phyloP scores from a whole-genome alignment of 2,329 filamentous ascomycete genomes.

The Decorospora gaudefroyi region DNA sequence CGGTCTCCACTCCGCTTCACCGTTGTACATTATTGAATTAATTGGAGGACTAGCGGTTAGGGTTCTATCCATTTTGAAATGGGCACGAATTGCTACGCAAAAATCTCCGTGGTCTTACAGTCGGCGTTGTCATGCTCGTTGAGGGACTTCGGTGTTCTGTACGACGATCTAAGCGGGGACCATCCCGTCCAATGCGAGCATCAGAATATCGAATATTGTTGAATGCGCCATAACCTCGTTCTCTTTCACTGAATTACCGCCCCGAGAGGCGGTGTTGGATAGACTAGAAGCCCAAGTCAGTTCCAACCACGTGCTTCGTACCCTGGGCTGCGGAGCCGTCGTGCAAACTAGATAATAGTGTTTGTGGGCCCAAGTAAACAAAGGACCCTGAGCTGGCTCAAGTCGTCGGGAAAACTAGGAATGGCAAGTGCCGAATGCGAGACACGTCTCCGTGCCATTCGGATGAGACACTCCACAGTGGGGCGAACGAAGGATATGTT shows the following conservation, averaged over 20 bases:
- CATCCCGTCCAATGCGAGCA: constrained; percentile 1
- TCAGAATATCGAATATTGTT: constrained; percentile 11
- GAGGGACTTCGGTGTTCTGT: too few relatives aligned
- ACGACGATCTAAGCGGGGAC: too few relatives aligned
- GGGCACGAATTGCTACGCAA: too few relatives aligned
- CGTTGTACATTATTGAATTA: constrained; percentile 6
- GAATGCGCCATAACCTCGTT: constrained; percentile 7
- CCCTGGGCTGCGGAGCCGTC: constrained; percentile 23
- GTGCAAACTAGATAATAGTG: constrained; percentile 8
- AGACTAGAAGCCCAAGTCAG: constrained; percentile 19
- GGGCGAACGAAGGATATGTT: constrained; percentile 17
- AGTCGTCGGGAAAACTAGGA: constrained; percentile 33
- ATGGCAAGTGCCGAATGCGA: constrained; percentile 16
- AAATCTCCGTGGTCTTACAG: too few relatives aligned
- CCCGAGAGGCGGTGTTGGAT: constrained; percentile 22
- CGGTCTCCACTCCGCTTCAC: constrained; percentile 10
- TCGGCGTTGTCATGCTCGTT: too few relatives aligned
- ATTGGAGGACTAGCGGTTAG: constrained; percentile 1
- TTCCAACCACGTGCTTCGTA: constrained; percentile 24
- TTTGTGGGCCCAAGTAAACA: constrained; percentile 24
- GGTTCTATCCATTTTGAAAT: too few relatives aligned
- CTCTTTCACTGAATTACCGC: constrained; percentile 3
- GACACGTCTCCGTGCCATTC: constrained; percentile 15
- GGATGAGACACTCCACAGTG: constrained; percentile 20
- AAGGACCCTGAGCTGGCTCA: constrained; percentile 29